Evolutionary conservation across 2,329 filamentous ascomycete genomes (phyloP).

Genomic region (Sclerotinia borealis): DNA sequence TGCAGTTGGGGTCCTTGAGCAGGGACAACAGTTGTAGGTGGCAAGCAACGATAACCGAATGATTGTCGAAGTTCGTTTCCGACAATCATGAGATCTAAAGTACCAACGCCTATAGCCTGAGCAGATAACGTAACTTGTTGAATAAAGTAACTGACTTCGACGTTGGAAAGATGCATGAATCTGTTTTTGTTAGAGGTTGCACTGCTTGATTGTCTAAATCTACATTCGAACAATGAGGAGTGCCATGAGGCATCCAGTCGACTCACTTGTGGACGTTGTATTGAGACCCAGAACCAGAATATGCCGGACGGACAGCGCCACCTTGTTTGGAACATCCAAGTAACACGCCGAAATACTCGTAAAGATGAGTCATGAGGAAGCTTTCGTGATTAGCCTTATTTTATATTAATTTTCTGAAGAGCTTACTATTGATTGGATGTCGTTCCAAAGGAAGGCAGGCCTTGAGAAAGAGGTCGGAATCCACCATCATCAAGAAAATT

Average conservation of each 20-base stretch:
- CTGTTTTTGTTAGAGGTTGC: slow-evolving; percentile 14
- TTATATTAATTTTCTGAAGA: neutral
- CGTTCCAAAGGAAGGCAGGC: slow-evolving; percentile 46
- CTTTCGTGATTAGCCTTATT: slow-evolving; percentile 21
- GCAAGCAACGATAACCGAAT: slow-evolving; percentile 48
- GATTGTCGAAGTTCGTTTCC: slow-evolving; percentile 42
- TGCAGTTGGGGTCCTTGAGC: slow-evolving; percentile 43
- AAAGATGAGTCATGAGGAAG: slow-evolving; percentile 53
- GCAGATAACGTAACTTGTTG: slow-evolving; percentile 50
- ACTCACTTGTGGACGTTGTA: slow-evolving; percentile 46
- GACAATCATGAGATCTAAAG: slow-evolving; percentile 44
- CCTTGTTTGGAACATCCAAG: slow-evolving; percentile 50
- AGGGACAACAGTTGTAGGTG: slow-evolving; percentile 41
- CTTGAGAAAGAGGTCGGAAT: slow-evolving; percentile 47
- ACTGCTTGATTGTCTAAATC: neutral
- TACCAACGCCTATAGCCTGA: slow-evolving; percentile 52
- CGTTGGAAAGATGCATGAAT: slow-evolving; percentile 50
- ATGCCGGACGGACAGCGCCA: slow-evolving; percentile 44
- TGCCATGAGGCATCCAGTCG: neutral
- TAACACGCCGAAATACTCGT: slow-evolving; percentile 54
- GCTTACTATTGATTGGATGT: slow-evolving; percentile 49
- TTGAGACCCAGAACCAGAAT: slow-evolving; percentile 41
- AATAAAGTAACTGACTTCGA: slow-evolving; percentile 54
- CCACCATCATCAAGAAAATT: slow-evolving; percentile 59
- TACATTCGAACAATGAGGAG: no score